These are phyloP conservation scores for Staphylotrichum tortipilum DNA, from an alignment of 495 filamentous ascomycete species.

Conservation along the genomic window DNA sequence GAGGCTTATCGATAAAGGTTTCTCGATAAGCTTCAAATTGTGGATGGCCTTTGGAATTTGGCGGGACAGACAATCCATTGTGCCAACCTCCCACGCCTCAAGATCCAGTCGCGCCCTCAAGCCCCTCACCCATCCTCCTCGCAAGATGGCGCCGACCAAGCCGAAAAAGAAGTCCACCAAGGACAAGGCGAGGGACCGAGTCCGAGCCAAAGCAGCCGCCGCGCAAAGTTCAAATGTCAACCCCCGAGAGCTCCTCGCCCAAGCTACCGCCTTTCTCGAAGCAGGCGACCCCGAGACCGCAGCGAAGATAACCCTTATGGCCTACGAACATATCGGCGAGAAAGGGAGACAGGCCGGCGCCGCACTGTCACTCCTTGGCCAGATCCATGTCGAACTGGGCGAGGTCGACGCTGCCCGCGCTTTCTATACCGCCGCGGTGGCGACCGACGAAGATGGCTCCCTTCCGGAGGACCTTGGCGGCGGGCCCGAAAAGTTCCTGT, in stretches of 20 bases:
- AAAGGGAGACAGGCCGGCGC: slow-evolving; percentile 41
- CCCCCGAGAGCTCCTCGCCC: slow-evolving; percentile 44
- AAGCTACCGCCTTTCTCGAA: slow-evolving; percentile 61
- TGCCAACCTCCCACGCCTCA: background rate
- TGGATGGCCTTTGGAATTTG: background rate
- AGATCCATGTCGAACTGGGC: slow-evolving; percentile 78
- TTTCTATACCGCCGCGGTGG: slow-evolving; percentile 60
- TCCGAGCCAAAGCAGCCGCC: slow-evolving; percentile 24
- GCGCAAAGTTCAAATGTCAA: slow-evolving; percentile 21
- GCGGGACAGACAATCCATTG: background rate
- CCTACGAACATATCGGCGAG: slow-evolving; percentile 42
- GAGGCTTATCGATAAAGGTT: background rate
- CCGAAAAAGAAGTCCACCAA: slow-evolving; percentile 35
- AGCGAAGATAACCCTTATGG: slow-evolving; percentile 53
- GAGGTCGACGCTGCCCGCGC: slow-evolving; percentile 61
- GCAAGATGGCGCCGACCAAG: slow-evolving; percentile 36
- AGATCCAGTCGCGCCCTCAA: no score
- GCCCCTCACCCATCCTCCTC: no score
- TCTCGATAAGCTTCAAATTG: background rate
- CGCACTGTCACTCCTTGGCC: slow-evolving; percentile 69
- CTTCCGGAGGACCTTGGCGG: slow-evolving; percentile 54
- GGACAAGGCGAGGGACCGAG: slow-evolving; percentile 18
- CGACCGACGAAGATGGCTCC: slow-evolving; percentile 65
- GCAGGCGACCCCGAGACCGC: slow-evolving; percentile 63
- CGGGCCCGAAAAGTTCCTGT: slow-evolving; percentile 90